These are phyloP conservation scores for Penicillium decumbens DNA, from an alignment of 2,329 filamentous ascomycete genomes.

Conservation along the genomic window DNA sequence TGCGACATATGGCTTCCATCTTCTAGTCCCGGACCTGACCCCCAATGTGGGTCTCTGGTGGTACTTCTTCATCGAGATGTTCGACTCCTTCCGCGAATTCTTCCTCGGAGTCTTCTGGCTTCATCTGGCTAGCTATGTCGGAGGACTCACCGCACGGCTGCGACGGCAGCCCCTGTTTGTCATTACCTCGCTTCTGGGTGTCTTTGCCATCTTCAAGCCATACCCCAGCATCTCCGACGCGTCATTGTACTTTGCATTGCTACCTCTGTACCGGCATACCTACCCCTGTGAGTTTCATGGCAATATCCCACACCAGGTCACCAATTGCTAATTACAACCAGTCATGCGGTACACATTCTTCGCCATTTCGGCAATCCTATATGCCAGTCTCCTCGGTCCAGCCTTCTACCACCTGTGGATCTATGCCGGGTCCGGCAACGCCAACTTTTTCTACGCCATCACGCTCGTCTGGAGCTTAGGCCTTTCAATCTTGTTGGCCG, in stretches of 20 bases:
- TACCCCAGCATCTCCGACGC: constrained; percentile 92
- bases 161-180: constrained; percentile 82
- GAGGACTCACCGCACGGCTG: constrained; percentile 75
- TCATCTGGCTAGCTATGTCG: constrained; percentile 84
- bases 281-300: constrained; percentile 62
- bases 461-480: constrained; percentile 97
- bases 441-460: constrained; percentile 99
- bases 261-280: constrained; percentile 84
- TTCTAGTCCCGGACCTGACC: constrained; percentile 85
- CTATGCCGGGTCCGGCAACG: constrained; percentile 94
- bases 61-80: constrained; percentile 99
- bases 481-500: constrained; percentile 77
- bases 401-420: constrained; percentile 98
- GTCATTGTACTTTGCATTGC: constrained; percentile 74
- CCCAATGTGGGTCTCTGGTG: constrained; percentile 97
- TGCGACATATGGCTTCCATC: constrained; percentile 88
- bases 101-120: constrained; percentile 98
- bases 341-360: constrained; percentile 94
- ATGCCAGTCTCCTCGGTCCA: constrained; percentile 81
- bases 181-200: constrained; percentile 75
- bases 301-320: too few relatives aligned
- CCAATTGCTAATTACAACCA: constrained; percentile 35
- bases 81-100: constrained; percentile 94
- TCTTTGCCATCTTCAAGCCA: constrained; percentile 93
- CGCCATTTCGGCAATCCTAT: constrained; percentile 74